phyloP scores from a whole-genome alignment of 768 basidiomycete species.

The Hericium erinaceus region DNA sequence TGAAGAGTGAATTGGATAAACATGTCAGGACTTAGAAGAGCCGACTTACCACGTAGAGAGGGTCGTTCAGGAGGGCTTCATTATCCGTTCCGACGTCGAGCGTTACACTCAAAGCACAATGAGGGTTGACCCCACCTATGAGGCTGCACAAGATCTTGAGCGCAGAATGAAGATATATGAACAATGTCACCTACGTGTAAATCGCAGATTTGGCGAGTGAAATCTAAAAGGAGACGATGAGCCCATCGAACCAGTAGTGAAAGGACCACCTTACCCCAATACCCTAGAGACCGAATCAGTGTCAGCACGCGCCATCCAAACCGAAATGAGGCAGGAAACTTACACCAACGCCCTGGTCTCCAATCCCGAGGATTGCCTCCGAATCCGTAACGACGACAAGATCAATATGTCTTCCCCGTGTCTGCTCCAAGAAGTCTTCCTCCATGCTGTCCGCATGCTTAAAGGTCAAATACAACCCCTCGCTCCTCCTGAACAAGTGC shows the following conservation, averaged over 20 bases:
- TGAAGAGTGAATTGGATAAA: neutral
- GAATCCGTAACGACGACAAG: constrained; percentile 79
- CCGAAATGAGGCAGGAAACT: constrained; percentile 8
- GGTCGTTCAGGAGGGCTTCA: constrained; percentile 48
- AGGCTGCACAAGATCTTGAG: constrained; percentile 29
- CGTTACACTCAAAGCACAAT: constrained; percentile 46
- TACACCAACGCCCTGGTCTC: constrained; percentile 67
- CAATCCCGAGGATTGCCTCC: constrained; percentile 78
- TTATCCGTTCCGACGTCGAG: constrained; percentile 79
- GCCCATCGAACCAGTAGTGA: neutral
- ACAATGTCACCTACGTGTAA: constrained; percentile 42
- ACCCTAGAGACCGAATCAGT: constrained; percentile 18
- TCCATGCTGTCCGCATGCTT: constrained; percentile 61
- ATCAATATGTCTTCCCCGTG: constrained; percentile 52
- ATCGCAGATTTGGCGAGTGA: constrained; percentile 72
- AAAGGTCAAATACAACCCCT: constrained; percentile 67
- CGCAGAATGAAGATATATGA: neutral
- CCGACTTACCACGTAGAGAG: constrained; percentile 52
- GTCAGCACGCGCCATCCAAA: neutral
- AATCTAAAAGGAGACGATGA: constrained; percentile 33
- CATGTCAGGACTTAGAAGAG: neutral
- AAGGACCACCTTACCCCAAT: constrained; percentile 23
- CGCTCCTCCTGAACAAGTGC: constrained; percentile 69
- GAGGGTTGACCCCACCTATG: constrained; percentile 58
- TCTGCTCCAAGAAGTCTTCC: constrained; percentile 63